Evolutionary conservation across 345 rosid species (phyloP).

Genomic region (Syzygium aromaticum): DNA sequence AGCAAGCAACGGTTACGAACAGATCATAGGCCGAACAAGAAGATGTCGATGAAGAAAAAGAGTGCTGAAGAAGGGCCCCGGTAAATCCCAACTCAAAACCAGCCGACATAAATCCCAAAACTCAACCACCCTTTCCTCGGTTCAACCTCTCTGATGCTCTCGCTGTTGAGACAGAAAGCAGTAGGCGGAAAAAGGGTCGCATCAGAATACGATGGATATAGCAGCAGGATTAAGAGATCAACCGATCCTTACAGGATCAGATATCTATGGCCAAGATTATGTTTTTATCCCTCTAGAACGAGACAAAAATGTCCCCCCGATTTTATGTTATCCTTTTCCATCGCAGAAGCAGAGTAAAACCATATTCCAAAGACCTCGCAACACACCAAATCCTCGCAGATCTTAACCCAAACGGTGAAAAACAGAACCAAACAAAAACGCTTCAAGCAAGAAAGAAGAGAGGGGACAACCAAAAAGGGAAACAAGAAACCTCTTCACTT

Average conservation of each 20-base stretch:
- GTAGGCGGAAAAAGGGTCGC: neutral
- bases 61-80: slow-evolving; percentile 66
- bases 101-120: slow-evolving; percentile 79
- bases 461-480: neutral
- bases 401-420: neutral
- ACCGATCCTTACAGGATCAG: slow-evolving; percentile 21
- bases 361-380: neutral
- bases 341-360: neutral
- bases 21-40: neutral
- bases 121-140: slow-evolving; percentile 5
- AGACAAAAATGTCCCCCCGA: neutral
- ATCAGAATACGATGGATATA: neutral
- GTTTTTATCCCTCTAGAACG: neutral
- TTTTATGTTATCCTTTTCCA: neutral
- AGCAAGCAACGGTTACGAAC: slow-evolving; percentile 9
- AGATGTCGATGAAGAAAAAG: neutral
- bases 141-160: slow-evolving; percentile 5
- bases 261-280: slow-evolving; percentile 54
- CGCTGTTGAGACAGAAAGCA: neutral
- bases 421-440: neutral
- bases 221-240: neutral
- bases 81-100: slow-evolving; percentile 56
- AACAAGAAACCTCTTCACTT: neutral
- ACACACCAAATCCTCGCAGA: neutral
- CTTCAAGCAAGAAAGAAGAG: neutral